A percentile compares a stretch with the other conserved stretches of the same genome.
phyloP scores from a whole-genome alignment of 129 eudicot genomes.

The Calendula officinalis region DNA sequence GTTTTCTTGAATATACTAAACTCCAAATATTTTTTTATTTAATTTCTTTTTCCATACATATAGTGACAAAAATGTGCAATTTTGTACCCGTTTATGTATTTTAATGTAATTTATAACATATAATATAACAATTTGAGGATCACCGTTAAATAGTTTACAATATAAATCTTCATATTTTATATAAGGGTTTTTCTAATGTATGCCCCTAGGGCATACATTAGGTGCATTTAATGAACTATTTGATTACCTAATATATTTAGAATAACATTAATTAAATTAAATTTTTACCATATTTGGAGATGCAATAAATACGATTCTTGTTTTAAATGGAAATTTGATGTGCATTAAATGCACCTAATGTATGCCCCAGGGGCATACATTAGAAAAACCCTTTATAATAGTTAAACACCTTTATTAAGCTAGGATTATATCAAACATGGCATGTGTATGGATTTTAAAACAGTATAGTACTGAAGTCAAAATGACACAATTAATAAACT shows the following conservation, averaged over 20 bases:
- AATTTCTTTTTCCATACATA: neutral
- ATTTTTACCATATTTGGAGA: no score
- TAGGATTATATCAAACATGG: slow-evolving; percentile 1
- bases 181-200: no score
- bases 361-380: no score
- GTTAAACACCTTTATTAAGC: neutral
- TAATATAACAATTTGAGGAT: neutral
- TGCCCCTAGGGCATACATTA: no score
- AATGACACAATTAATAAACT: slow-evolving; percentile 11
- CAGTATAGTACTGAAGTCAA: neutral
- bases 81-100: slow-evolving; percentile 15
- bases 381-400: no score
- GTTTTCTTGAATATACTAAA: slow-evolving; percentile 18
- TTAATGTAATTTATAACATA: neutral
- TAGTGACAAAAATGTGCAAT: slow-evolving; percentile 13
- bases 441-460: neutral
- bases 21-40: slow-evolving; percentile 1
- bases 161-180: no score
- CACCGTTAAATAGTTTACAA: neutral
- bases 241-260: no score
- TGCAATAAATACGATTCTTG: no score
- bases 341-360: no score
- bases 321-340: no score
- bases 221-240: no score
- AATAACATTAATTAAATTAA: no score